A percentile compares a stretch with the other conserved stretches of the same genome.
Evolutionary conservation across 768 basidiomycete genomes (phyloP).

Genomic region (Lactarius quietus): DNA sequence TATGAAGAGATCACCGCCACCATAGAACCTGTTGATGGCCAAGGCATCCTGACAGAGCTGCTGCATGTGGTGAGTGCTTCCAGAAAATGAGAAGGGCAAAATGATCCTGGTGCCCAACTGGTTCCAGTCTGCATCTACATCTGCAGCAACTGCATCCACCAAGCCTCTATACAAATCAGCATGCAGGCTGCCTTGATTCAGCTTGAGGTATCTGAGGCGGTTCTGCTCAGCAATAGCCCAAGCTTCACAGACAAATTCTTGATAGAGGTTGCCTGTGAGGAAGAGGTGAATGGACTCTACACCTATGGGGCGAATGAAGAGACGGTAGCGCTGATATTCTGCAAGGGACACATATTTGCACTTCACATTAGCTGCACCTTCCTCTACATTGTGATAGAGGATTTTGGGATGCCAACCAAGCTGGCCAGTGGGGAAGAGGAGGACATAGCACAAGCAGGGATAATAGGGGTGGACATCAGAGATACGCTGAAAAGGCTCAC

Average conservation of each 20-base stretch:
- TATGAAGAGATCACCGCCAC: too few species aligned
- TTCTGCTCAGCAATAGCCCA: background rate
- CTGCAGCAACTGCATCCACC: background rate
- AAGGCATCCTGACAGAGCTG: too few species aligned
- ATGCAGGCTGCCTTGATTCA: background rate
- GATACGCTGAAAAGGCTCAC: background rate
- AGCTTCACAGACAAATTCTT: background rate
- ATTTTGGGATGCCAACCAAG: background rate
- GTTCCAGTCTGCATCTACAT: background rate
- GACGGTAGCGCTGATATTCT: background rate
- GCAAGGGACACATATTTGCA: background rate
- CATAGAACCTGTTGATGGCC: too few species aligned
- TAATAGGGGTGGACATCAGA: background rate
- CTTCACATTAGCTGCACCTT: background rate
- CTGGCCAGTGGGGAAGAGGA: conserved; percentile 11
- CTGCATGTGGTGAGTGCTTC: too few species aligned
- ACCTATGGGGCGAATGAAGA: background rate
- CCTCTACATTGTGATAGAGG: background rate
- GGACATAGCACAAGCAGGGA: background rate
- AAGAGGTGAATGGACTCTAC: background rate
- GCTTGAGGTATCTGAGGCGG: background rate
- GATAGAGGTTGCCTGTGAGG: background rate
- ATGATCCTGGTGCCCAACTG: background rate
- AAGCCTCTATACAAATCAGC: background rate
- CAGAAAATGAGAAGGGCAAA: background rate